phyloP scores from a whole-genome alignment of 306 rosid species.

The Quercus aquifolioides region DNA sequence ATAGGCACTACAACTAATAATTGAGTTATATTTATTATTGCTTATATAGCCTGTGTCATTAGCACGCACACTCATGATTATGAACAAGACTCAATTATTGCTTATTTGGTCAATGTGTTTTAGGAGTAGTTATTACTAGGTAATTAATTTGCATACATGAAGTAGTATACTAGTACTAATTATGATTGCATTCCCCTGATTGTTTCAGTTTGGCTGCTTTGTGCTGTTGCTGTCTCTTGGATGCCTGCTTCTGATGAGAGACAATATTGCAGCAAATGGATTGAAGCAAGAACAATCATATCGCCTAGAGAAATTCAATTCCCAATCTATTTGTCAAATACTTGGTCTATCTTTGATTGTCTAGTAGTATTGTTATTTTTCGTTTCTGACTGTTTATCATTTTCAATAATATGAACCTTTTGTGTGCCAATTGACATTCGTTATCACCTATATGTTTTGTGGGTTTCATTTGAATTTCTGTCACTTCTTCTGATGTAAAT shows the following conservation, averaged over 20 bases:
- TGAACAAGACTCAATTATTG: no score
- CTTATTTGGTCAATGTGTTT: no score
- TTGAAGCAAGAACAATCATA: background rate
- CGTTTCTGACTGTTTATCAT: background rate
- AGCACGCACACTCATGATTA: no score
- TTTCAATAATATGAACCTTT: background rate
- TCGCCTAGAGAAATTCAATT: background rate
- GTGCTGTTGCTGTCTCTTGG: slow-evolving; percentile 93
- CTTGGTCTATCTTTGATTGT: background rate
- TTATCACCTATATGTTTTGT: background rate
- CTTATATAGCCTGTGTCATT: no score
- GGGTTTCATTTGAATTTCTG: background rate
- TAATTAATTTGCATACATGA: background rate
- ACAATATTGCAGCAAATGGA: slow-evolving; percentile 19
- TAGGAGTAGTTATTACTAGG: no score
- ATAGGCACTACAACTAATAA: no score
- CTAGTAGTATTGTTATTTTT: background rate
- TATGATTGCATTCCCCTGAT: slow-evolving; percentile 4
- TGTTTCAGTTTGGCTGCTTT: slow-evolving; percentile 90
- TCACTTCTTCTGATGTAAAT: background rate
- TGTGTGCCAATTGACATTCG: background rate
- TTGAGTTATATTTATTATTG: no score
- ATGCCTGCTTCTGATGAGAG: slow-evolving; percentile 75
- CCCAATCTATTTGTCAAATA: background rate
- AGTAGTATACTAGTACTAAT: background rate